Evolutionary conservation across 805 yeast genomes (phyloP).

Genomic region (Candida maris): DNA sequence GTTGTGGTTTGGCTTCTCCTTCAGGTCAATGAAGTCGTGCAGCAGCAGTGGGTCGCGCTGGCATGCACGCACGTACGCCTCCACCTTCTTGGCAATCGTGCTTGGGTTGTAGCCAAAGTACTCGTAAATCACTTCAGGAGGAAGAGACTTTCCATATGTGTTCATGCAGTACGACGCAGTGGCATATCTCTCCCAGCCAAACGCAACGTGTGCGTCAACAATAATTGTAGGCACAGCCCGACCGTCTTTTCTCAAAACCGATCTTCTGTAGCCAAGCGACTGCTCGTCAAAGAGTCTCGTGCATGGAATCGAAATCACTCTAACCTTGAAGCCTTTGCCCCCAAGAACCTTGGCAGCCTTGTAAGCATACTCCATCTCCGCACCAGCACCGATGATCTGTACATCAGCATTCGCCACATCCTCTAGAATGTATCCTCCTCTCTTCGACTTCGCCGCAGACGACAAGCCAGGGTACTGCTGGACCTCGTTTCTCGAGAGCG

Average conservation of each 20-base stretch:
- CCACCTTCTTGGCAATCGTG: slow-evolving; percentile 61
- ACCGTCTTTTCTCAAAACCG: slow-evolving; percentile 81
- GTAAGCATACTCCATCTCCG: slow-evolving; percentile 82
- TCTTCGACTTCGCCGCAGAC: slow-evolving; percentile 76
- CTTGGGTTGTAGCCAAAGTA: slow-evolving; percentile 87
- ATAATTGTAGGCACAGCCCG: slow-evolving; percentile 78
- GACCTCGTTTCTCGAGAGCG: slow-evolving; percentile 80
- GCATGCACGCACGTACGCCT: slow-evolving; percentile 24
- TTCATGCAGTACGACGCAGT: slow-evolving; percentile 95
- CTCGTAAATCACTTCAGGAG: slow-evolving; percentile 78
- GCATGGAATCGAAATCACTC: slow-evolving; percentile 91
- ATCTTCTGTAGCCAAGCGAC: slow-evolving; percentile 71
- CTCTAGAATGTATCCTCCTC: slow-evolving; percentile 87
- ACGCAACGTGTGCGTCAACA: slow-evolving; percentile 86
- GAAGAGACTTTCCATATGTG: slow-evolving; percentile 96
- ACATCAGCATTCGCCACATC: slow-evolving; percentile 60
- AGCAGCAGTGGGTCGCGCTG: slow-evolving; percentile 23
- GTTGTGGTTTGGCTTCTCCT: slow-evolving; percentile 25
- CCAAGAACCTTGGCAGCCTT: slow-evolving; percentile 76
- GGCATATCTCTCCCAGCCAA: slow-evolving; percentile 92
- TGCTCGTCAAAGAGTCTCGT: slow-evolving; percentile 85
- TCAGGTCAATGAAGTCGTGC: slow-evolving; percentile 33
- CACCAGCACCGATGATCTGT: slow-evolving; percentile 83
- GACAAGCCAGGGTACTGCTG: slow-evolving; percentile 93
- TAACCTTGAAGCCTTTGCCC: slow-evolving; percentile 61